Evolutionary conservation across 2,329 filamentous ascomycete species (phyloP), one percentile per base, ranked within the genome.

Genomic region (Colletotrichum sp.): DNA sequence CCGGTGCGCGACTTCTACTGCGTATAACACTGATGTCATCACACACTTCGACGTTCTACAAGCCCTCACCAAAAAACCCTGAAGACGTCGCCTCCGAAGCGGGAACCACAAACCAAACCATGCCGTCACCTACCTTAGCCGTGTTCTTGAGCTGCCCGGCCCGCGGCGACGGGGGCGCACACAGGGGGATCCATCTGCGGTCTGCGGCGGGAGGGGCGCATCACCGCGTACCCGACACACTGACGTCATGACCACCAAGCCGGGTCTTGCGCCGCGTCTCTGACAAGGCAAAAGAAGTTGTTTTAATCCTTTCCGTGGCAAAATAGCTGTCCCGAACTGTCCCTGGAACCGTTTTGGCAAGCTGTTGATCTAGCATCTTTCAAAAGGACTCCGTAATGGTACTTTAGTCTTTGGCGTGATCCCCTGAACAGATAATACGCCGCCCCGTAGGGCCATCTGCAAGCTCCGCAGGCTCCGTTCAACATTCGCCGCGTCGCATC

Each of bases 1-100:
- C 43, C n/a, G 43, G 43, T 52, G 43, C 6, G 43, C 43, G 43
- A 52, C 43, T 3, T 24, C 2, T 52, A 2, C 43, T 21, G 12
- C 43, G 43, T 52, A 21, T 13, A 21, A 52, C 57, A 12, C 43
- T 72, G 69, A 75, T 73, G 73, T 75, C 73, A 73, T 73, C 13
- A 26, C 26, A 26, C 16, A 58, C 24, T 58, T 38, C 8, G 15
- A 34, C 26, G n/a, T 52, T 52, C 43, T 52, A 8, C 43, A 52
- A 52, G 43, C 43, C 43, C 43, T 52, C 43, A 24, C 10, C 43
- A 52, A 52, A 0, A 52, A 57, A 30, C 36, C 70, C 70, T 75
- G 73, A 65, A 52, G 60, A 30, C 64, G 64, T 67, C 52, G 55
- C 72, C 13, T 48, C 15, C 12, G 58, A 65, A 73, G 57, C 57